A percentile compares a stretch with the other conserved stretches of the same genome.
phyloP scores from a whole-genome alignment of 2,329 filamentous ascomycete genomes.

The Cytospora schulzeri region DNA sequence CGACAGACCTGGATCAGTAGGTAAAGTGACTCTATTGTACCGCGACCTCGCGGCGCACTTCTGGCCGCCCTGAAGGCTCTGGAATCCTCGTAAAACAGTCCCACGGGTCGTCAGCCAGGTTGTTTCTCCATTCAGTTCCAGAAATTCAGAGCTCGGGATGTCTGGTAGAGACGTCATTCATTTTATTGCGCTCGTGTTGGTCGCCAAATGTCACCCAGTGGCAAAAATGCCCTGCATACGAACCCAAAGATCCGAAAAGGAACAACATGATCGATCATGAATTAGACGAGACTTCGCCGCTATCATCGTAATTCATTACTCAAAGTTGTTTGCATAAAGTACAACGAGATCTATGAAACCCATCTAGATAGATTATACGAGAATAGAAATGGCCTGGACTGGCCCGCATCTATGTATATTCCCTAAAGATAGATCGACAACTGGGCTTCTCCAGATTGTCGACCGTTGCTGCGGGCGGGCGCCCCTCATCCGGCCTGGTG shows the following conservation, averaged over 20 bases:
- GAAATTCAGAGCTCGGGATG: not conserved
- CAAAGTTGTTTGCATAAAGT: too few species aligned
- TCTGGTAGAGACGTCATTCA: not conserved
- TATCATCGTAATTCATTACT: not conserved
- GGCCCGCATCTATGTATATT: not conserved
- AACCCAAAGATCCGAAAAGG: not conserved
- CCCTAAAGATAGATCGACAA: not conserved
- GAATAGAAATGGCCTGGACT: not conserved
- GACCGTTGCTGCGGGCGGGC: not conserved
- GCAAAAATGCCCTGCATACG: not conserved
- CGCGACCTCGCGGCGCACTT: not conserved
- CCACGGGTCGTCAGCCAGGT: too few species aligned
- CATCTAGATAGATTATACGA: not conserved
- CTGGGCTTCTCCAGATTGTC: not conserved
- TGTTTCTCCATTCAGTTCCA: not conserved
- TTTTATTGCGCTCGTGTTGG: not conserved
- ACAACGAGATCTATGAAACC: too few species aligned
- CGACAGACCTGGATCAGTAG: not conserved
- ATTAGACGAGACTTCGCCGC: too few species aligned
- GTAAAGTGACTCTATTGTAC: not conserved
- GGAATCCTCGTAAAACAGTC: too few species aligned
- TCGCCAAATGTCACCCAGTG: not conserved
- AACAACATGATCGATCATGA: too few species aligned
- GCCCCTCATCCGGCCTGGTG: not conserved
- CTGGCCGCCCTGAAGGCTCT: too few species aligned